A percentile compares a stretch with the other conserved stretches of the same genome.
Evolutionary conservation across 345 rosid genomes (phyloP).

Genomic region (Acer negundo): DNA sequence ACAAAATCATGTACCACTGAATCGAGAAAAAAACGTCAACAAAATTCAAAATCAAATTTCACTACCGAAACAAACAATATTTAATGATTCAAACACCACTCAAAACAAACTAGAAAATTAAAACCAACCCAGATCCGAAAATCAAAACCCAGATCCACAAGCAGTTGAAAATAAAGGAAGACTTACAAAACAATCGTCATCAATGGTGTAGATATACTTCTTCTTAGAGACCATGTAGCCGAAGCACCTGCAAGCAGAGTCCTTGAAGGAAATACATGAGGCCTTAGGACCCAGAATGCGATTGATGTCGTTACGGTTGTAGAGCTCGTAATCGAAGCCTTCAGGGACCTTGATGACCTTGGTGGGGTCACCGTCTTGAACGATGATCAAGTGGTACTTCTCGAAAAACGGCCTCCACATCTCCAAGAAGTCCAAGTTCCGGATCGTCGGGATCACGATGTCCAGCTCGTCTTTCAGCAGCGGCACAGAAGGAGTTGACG

Average conservation of each 20-base stretch:
- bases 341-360: constrained; percentile 68
- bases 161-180: neutral
- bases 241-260: constrained; percentile 74
- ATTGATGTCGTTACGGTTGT: constrained; percentile 80
- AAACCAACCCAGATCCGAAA: neutral
- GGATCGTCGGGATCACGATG: constrained; percentile 81
- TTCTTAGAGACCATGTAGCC: constrained; percentile 85
- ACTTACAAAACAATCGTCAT: constrained; percentile 93
- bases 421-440: constrained; percentile 80
- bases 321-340: constrained; percentile 81
- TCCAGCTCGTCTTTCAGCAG: constrained; percentile 73
- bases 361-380: constrained; percentile 84
- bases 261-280: constrained; percentile 72
- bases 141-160: neutral
- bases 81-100: too few species aligned
- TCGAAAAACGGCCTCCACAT: constrained; percentile 83
- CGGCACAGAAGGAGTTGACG: constrained; percentile 30
- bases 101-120: neutral
- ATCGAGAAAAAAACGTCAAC: neutral
- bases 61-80: neutral
- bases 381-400: constrained; percentile 78
- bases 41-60: neutral
- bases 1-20: neutral
- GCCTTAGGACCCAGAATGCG: constrained; percentile 81
- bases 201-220: constrained; percentile 86